Percentiles rank a stretch among this genome's conserved stretches.
Conservation (phyloP, 148 eudicot species). For the Rhododendron griersonianum region DNA sequence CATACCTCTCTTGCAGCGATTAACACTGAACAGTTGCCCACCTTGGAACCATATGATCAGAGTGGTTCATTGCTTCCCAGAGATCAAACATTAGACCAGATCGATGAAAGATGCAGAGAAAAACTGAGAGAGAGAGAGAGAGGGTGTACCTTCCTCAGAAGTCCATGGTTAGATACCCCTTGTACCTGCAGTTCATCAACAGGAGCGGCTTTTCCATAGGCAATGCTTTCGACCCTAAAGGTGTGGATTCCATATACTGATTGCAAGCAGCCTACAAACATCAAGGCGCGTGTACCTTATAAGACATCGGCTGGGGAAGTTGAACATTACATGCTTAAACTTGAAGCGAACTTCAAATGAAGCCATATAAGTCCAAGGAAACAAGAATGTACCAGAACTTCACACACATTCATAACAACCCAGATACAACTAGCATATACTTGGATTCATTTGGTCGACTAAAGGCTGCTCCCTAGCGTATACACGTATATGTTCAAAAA, state of each 20-base stretch:
- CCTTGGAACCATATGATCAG: neutral
- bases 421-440: neutral
- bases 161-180: conserved; percentile 66
- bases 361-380: neutral
- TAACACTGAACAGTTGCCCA: neutral
- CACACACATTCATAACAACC: neutral
- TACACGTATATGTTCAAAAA: neutral
- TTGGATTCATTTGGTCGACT: neutral
- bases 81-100: neutral
- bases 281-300: neutral
- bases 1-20: neutral
- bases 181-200: conserved; percentile 82
- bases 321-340: neutral
- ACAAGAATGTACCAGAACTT: neutral
- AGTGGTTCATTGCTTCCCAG: neutral
- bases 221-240: conserved; percentile 70
- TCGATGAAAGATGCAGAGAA: neutral
- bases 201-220: conserved; percentile 71
- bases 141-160: conserved; percentile 59
- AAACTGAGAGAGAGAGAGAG: neutral
- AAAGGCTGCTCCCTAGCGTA: neutral
- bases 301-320: neutral
- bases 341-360: neutral
- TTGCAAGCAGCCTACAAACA: conserved; percentile 64
- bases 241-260: conserved; percentile 66